Base-by-base conservation (phyloP, 2,329 filamentous ascomycete species). In the Monosporascus sp. region DNA sequence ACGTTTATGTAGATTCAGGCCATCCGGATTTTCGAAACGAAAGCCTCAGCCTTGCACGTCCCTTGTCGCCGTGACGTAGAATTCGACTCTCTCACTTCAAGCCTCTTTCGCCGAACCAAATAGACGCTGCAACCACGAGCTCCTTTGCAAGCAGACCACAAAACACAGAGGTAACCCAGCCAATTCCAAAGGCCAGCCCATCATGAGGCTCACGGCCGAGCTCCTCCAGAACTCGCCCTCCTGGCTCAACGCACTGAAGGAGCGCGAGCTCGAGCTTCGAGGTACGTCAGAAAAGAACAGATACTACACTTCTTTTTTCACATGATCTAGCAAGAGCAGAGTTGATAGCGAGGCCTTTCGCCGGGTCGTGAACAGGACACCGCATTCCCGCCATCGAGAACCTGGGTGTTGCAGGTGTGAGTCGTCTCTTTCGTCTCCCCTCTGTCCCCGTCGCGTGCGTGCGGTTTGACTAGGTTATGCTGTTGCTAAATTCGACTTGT, bases 191-290 rank as follows among this genome's bases (percentile, higher is more conserved):
- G 50, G 50, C 54, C 54, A 37, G 44, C 56, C 64, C 72, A 77
- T 70, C 62, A 97, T 99, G 94, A 87, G 93, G 81, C 86, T 99
- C 77, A 97, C 93, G 59, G 87, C 90, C 64, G 94, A 97, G 74
- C 86, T 97, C 68, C 95, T 99, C 77, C 85, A 91, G 74, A 86
- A 85, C 74, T 96, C 94, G 70, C 88, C 96, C 64, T 97, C 93
- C 72, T 99, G 97, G 81, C 88, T 97, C 76, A 99, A 97, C 77
- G 92, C 93, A 72, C 84, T 99, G 74, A 96, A 94, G 78, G 94
- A 99, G 82, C 91, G 94, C 74, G 94, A 99, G 84, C 85, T 99
- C 73, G 92, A 97, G 80, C 90, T 99, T 68, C 87, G 94, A 96
- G 94, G 94, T 97, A 89, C 85, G 91, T 82, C 75, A 84, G 88